phyloP scores from a whole-genome alignment of 2,329 filamentous ascomycete genomes.

The Cryphonectria japonica region DNA sequence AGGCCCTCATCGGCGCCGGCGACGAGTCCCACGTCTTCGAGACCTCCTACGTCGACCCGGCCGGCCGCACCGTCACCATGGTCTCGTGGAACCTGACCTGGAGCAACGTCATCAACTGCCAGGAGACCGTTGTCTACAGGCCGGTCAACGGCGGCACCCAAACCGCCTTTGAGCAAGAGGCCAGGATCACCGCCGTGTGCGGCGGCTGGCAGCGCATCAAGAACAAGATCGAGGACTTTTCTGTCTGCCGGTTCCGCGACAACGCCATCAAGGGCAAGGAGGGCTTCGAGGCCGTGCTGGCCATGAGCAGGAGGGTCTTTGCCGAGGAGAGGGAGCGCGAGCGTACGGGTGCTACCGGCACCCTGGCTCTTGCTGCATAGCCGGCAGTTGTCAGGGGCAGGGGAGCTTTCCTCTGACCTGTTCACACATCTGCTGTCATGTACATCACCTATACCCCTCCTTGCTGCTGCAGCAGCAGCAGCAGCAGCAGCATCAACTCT shows the following conservation, averaged over 20 bases:
- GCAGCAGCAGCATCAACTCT: neutral
- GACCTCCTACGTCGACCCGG: slow-evolving; percentile 90
- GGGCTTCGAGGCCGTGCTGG: slow-evolving; percentile 92
- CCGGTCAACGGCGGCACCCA: slow-evolving; percentile 57
- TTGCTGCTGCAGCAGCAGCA: neutral
- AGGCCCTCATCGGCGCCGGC: slow-evolving; percentile 72
- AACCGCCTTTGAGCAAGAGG: slow-evolving; percentile 87
- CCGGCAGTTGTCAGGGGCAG: neutral
- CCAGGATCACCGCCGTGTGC: slow-evolving; percentile 90
- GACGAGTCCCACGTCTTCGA: slow-evolving; percentile 92
- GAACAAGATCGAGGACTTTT: slow-evolving; percentile 92
- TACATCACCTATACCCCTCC: neutral
- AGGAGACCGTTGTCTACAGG: slow-evolving; percentile 88
- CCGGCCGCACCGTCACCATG: slow-evolving; percentile 88
- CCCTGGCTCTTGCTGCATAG: slow-evolving; percentile 20
- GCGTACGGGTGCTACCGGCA: slow-evolving; percentile 27
- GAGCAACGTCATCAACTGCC: slow-evolving; percentile 86
- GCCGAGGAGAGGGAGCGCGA: slow-evolving; percentile 80
- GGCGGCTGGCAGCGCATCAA: slow-evolving; percentile 97
- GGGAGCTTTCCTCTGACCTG: neutral
- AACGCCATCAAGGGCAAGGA: slow-evolving; percentile 90
- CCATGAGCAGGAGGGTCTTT: slow-evolving; percentile 90
- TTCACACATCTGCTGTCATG: neutral
- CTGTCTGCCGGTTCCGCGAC: slow-evolving; percentile 85
- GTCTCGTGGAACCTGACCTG: slow-evolving; percentile 93